phyloP scores from a whole-genome alignment of 352 stramenopile species.

The Phytophthora pluvialis region DNA sequence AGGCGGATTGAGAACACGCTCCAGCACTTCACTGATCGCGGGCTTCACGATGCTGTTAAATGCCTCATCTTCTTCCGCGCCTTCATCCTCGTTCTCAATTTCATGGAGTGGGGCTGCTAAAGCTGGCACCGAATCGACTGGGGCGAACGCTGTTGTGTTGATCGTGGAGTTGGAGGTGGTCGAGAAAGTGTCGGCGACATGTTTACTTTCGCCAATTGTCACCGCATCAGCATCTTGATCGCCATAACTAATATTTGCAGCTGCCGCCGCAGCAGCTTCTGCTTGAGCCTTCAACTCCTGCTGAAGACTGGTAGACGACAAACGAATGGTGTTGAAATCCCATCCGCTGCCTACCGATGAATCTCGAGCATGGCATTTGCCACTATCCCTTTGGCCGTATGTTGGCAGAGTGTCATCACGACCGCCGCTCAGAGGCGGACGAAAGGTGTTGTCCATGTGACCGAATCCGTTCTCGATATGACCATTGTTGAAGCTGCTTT shows the following conservation, averaged over 20 bases:
- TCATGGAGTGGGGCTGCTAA: constrained; percentile 19
- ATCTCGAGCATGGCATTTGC: constrained; percentile 49
- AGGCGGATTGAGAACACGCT: constrained; percentile 46
- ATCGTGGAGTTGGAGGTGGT: constrained; percentile 1
- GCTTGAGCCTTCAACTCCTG: constrained; percentile 41
- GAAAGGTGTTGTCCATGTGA: constrained; percentile 22
- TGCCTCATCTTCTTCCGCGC: constrained; percentile 51
- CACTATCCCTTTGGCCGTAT: constrained; percentile 40
- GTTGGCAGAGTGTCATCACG: constrained; percentile 34
- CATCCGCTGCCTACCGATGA: constrained; percentile 63
- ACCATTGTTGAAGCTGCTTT: constrained; percentile 20
- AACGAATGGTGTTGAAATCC: constrained; percentile 81
- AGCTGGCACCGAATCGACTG: constrained; percentile 8
- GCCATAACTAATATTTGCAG: neutral
- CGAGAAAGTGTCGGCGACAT: neutral
- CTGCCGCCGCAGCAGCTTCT: constrained; percentile 21
- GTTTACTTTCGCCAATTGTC: constrained; percentile 7
- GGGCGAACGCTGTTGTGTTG: constrained; percentile 3
- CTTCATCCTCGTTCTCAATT: constrained; percentile 35
- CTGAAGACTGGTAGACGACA: constrained; percentile 53
- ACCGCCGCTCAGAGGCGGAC: constrained; percentile 14
- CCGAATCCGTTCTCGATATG: constrained; percentile 23
- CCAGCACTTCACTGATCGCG: constrained; percentile 77
- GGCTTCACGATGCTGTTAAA: constrained; percentile 82
- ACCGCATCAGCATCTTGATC: constrained; percentile 1